A percentile compares a stretch with the other conserved stretches of the same genome.
phyloP scores from a whole-genome alignment of 768 basidiomycete genomes.

The Obba rivulosa region DNA sequence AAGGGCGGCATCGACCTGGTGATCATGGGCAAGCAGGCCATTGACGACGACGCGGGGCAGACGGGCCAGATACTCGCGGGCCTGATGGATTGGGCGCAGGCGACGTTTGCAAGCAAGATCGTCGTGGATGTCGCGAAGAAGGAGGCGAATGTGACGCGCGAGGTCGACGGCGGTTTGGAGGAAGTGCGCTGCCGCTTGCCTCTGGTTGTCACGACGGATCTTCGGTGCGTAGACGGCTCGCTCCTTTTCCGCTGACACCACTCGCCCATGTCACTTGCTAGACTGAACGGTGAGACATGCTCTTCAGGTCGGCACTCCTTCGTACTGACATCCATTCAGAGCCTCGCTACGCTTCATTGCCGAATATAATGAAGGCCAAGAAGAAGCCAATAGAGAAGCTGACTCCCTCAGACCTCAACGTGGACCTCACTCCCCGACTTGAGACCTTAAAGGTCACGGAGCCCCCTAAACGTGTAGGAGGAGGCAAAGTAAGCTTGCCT shows the following conservation, averaged over 20 bases:
- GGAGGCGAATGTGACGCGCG: conserved; percentile 70
- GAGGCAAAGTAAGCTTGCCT: conserved; percentile 63
- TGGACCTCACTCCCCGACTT: conserved; percentile 78
- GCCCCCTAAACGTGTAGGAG: conserved; percentile 86
- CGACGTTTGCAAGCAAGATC: conserved; percentile 89
- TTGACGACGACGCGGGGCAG: conserved; percentile 93
- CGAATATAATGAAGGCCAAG: conserved; percentile 99
- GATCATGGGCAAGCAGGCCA: conserved; percentile 96
- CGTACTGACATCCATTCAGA: conserved; percentile 42
- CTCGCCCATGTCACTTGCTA: conserved; percentile 20
- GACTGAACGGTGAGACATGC: conserved; percentile 58
- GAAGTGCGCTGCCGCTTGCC: conserved; percentile 78
- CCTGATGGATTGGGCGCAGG: conserved; percentile 87
- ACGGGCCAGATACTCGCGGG: conserved; percentile 98
- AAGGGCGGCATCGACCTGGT: conserved; percentile 71
- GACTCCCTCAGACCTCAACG: conserved; percentile 68
- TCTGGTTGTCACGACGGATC: conserved; percentile 85
- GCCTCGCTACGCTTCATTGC: conserved; percentile 95
- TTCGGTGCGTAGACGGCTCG: conserved; percentile 52
- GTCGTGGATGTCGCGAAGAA: conserved; percentile 60
- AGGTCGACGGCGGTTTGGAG: conserved; percentile 93
- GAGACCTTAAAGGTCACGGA: conserved; percentile 87
- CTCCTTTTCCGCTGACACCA: background rate
- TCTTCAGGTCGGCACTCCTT: background rate
- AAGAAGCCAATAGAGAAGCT: conserved; percentile 93